Conservation (phyloP, 768 basidiomycete species). For the Lactifluus hygrophoroides region DNA sequence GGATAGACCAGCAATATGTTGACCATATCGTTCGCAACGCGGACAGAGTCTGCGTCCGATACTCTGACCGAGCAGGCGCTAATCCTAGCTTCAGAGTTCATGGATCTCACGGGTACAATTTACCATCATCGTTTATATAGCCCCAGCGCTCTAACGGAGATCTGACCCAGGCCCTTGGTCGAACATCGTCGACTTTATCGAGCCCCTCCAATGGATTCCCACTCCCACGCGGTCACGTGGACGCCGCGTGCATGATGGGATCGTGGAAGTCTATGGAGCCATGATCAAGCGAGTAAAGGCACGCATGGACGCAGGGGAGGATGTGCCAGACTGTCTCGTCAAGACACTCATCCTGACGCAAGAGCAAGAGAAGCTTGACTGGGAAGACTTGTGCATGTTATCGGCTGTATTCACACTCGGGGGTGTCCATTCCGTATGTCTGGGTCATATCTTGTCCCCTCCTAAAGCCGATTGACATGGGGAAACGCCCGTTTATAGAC, state of each 20-base stretch:
- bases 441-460: background rate
- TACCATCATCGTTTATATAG: background rate
- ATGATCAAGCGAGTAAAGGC: slow-evolving; percentile 27
- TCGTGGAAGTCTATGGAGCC: slow-evolving; percentile 28
- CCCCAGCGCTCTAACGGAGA: background rate
- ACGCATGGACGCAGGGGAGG: slow-evolving; percentile 26
- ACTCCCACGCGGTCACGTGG: slow-evolving; percentile 32
- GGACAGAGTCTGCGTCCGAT: slow-evolving; percentile 33
- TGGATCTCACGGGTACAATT: slow-evolving; percentile 27
- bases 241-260: slow-evolving; percentile 30
- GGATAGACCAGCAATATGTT: slow-evolving; percentile 36
- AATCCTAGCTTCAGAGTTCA: slow-evolving; percentile 36
- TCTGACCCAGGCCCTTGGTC: slow-evolving; percentile 31
- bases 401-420: slow-evolving; percentile 29
- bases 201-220: slow-evolving; percentile 34
- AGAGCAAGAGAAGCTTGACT: slow-evolving; percentile 26
- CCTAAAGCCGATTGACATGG: background rate
- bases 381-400: slow-evolving; percentile 30
- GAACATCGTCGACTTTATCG: slow-evolving; percentile 39
- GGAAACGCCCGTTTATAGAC: slow-evolving; percentile 22
- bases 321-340: slow-evolving; percentile 30
- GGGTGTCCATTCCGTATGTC: slow-evolving; percentile 27
- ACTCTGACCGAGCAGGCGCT: slow-evolving; percentile 33
- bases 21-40: slow-evolving; percentile 35
- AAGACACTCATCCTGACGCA: slow-evolving; percentile 27